Conservation (phyloP, 768 basidiomycete genomes). For the Mycena rosella region DNA sequence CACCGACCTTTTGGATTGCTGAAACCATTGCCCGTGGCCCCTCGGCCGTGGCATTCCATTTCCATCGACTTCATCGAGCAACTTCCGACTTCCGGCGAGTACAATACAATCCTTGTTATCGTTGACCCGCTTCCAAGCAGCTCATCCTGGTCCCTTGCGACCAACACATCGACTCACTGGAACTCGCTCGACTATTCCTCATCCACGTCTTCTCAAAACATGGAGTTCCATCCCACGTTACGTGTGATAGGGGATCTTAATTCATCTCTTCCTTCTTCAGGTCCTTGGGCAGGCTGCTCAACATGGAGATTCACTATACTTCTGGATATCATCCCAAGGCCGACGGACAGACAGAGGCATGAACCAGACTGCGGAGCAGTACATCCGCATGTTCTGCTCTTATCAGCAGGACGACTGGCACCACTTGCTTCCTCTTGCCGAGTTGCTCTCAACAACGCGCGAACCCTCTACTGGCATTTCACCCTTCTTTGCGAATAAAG, state of each 20-base stretch:
- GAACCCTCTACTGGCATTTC: background rate
- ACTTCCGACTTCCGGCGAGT: conserved; percentile 33
- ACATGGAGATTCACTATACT: background rate
- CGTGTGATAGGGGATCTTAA: background rate
- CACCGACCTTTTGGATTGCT: too few relatives aligned
- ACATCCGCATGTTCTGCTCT: background rate
- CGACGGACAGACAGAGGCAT: background rate
- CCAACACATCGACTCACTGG: conserved; percentile 42
- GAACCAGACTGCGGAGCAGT: background rate
- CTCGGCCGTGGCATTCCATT: conserved; percentile 52
- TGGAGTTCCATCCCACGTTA: conserved; percentile 42
- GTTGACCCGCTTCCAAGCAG: conserved; percentile 33
- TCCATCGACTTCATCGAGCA: conserved; percentile 58
- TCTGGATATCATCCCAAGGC: background rate
- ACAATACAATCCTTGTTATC: conserved; percentile 52
- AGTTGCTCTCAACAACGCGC: background rate
- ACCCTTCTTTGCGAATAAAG: background rate
- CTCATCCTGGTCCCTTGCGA: conserved; percentile 51
- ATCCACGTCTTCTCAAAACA: conserved; percentile 49
- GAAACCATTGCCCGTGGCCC: conserved; percentile 35
- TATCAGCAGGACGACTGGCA: background rate
- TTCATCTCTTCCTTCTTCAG: background rate
- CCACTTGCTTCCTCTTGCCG: background rate
- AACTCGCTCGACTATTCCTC: conserved; percentile 52
- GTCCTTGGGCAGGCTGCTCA: background rate